Conservation (phyloP, 176 grass and related monocot genomes). For the Oryza meyeriana region DNA sequence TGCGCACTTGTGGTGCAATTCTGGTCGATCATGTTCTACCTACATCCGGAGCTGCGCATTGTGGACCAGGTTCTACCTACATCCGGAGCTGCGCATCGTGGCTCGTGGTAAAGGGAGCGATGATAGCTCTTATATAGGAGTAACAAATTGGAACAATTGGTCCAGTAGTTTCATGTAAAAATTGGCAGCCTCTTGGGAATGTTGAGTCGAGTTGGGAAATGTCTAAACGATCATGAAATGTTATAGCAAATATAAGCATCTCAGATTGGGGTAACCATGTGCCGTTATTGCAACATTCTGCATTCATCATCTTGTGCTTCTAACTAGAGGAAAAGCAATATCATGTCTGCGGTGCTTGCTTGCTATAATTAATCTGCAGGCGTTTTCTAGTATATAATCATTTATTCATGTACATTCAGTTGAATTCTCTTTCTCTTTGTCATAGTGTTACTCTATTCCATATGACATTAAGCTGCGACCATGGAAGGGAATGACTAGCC, state of each 20-base stretch:
- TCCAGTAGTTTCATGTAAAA: neutral
- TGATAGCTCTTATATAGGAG: neutral
- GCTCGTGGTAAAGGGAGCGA: neutral
- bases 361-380: neutral
- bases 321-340: neutral
- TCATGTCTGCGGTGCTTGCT: neutral
- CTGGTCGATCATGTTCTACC: too few species aligned
- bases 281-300: neutral
- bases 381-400: neutral
- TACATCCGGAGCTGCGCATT: too few species aligned
- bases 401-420: neutral
- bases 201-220: constrained; percentile 11
- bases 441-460: neutral
- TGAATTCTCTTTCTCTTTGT: neutral
- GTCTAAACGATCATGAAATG: neutral
- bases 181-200: neutral
- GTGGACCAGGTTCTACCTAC: too few species aligned
- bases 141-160: neutral
- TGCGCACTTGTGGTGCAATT: too few species aligned
- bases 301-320: neutral
- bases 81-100: too few species aligned
- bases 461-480: neutral
- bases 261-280: neutral
- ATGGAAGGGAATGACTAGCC: neutral
- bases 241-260: constrained; percentile 11